Evolutionary conservation across 345 rosid genomes (phyloP), one percentile per base, ranked within the genome.

Genomic region (Euphorbia lathyris): DNA sequence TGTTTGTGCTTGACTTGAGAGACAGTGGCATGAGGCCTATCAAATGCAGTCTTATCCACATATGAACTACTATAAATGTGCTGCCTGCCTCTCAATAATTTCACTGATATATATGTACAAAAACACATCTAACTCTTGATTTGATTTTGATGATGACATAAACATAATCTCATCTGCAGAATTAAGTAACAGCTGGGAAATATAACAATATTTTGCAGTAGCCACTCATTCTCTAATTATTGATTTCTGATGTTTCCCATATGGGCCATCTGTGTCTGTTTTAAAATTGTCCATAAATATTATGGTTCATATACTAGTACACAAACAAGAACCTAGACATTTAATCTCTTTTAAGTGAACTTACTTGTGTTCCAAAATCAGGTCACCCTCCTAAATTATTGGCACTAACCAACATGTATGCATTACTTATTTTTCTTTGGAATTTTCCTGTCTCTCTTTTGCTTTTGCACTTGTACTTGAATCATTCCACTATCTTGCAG

Each of bases 401-500:
- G 69, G 57, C 81, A 29, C 75, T 65, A 59, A 74, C 76, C 51
- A 81, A 74, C 70, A 73, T 81, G 86, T 90, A 84, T 66, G 72
- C 47, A 47, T 69, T 9, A 62, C 50, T 70, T 43, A 25, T 7
- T 40, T 71, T 38, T 38, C 14, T 63, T 64, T 40, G 68, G 42
- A 60, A 40, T 73, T 72, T 43, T 72, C 13, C 17, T 58, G 67
- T 69, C 72, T 26, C 58, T 52, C 57, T 51, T n/a, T n/a, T n/a
- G n/a, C n/a, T n/a, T n/a, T 25, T 65, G 69, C 27, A 58, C 67
- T 58, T 50, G 23, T 27, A 52, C 17, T 65, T 56, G 47, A 71
- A 65, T 30, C 57, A 70, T 69, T 69, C 56, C 16, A 67, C 70
- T 69, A 60, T 79, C 59, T 81, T 71, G 86, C 92, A 92, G 99